Base-by-base conservation (phyloP, 805 yeast species). In the Wickerhamomyces sydowiorum region DNA sequence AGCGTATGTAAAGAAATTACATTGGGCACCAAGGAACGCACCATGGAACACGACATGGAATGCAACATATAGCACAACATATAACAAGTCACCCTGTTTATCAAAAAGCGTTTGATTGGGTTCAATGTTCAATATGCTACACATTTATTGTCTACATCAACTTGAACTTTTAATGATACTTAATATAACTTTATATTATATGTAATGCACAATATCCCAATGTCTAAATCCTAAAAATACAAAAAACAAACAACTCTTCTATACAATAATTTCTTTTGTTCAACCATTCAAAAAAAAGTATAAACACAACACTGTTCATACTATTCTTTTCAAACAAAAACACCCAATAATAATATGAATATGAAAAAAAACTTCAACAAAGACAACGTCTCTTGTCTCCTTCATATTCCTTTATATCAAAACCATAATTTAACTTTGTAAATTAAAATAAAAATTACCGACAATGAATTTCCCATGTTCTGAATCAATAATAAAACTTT, bases 221-320 rank as follows among this genome's bases (percentile, higher is more conserved):
- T 49, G 53, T 49, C 53, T 49, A 45, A 49, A 49, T 40, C 51
- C 51, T 45, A 47, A 47, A 44, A 40, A 44, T 34, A 36, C 37
- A 45, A 47, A 43, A 42, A 44, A 44, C 48, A 38, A 40, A 44
- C 41, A 41, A 43, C 52, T 49, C 45, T 49, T 49, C 49, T 49
- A 47, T 45, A 39, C 31, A 40, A 44, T 35, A 34, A 36, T 41
- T 38, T 41, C 36, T 37, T n/a, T 20, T 37, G 19, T 31, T 22
- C 36, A 33, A 34, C 36, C 37, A n/a, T 19, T 18, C 21, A 30
- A 31, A 32, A 23, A 23, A 24, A 22, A n/a, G 32, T 29, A 29
- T 14, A 28, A 28, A 28, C 30, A n/a, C 30, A 24, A 24, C 7
- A n/a, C 7, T 7, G 13, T 36, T 36, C 19, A 36, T 23, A 17